These are phyloP conservation scores for Colletotrichum trifolii DNA, from an alignment of 2,329 filamentous ascomycete genomes.

Conservation along the genomic window DNA sequence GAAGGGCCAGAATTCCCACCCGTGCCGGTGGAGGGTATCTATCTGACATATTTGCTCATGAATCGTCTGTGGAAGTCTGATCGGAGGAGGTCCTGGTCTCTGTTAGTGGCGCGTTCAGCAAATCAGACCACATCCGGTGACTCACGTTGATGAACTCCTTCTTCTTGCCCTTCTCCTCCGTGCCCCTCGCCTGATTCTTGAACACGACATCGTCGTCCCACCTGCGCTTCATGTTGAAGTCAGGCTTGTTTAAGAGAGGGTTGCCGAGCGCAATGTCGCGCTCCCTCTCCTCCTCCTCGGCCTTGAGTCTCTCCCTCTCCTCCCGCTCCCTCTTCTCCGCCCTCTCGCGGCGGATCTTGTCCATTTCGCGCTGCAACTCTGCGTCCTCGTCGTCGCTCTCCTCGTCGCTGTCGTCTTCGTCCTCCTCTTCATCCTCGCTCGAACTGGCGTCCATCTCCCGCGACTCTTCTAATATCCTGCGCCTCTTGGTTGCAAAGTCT, in stretches of 20 bases:
- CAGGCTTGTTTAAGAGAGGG: conserved; percentile 86
- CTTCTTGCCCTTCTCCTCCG: conserved; percentile 86
- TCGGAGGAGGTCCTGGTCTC: conserved; percentile 78
- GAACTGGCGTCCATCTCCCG: conserved; percentile 86
- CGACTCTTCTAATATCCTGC: conserved; percentile 88
- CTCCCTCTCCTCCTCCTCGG: conserved; percentile 86
- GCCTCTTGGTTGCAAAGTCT: conserved; percentile 83
- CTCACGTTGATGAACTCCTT: conserved; percentile 97
- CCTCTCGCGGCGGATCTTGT: conserved; percentile 90
- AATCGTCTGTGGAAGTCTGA: conserved; percentile 99
- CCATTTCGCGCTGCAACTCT: conserved; percentile 90
- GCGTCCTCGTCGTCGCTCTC: conserved; percentile 86
- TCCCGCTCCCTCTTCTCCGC: conserved; percentile 79
- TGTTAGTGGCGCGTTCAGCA: conserved; percentile 40
- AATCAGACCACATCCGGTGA: conserved; percentile 35
- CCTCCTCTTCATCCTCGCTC: conserved; percentile 69
- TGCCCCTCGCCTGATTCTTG: conserved; percentile 97
- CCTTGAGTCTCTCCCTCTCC: conserved; percentile 66
- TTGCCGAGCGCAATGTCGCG: conserved; percentile 92
- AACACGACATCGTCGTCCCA: conserved; percentile 99
- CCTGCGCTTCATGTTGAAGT: conserved; percentile 90
- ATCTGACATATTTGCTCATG: conserved; percentile 79
- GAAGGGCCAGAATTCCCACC: conserved; percentile 7
- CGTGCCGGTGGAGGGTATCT: conserved; percentile 38
- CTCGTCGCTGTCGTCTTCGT: conserved; percentile 65